These are phyloP conservation scores for Globisporangium okanoganense DNA, from an alignment of 352 stramenopile genomes.

Conservation along the genomic window DNA sequence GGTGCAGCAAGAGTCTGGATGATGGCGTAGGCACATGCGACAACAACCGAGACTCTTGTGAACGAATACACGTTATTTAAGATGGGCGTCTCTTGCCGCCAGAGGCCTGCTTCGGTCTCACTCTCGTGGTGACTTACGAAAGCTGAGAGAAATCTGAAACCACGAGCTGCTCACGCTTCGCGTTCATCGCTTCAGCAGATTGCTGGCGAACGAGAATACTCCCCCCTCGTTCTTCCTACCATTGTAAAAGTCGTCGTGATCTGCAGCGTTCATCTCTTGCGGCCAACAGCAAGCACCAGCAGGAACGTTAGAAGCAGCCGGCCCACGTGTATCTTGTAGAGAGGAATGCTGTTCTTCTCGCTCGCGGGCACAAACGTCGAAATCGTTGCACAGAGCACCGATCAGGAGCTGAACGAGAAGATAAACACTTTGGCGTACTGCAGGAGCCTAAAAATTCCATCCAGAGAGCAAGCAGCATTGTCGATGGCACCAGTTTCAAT, in stretches of 20 bases:
- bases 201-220: background rate
- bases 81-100: background rate
- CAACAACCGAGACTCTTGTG: background rate
- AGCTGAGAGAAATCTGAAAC: background rate
- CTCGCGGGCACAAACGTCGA: slow-evolving; percentile 21
- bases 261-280: background rate
- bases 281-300: background rate
- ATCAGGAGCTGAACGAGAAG: slow-evolving; percentile 35
- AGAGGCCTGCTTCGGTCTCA: background rate
- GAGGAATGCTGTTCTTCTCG: slow-evolving; percentile 15
- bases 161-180: background rate
- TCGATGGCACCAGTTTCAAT: background rate
- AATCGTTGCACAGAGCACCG: slow-evolving; percentile 24
- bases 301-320: slow-evolving; percentile 1
- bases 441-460: slow-evolving; percentile 21
- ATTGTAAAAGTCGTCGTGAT: background rate
- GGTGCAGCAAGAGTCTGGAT: background rate
- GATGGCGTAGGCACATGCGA: slow-evolving; percentile 1
- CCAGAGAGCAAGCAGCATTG: background rate
- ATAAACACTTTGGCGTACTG: slow-evolving; percentile 35
- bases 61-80: slow-evolving; percentile 4
- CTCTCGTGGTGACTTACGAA: background rate
- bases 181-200: background rate
- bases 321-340: slow-evolving; percentile 17
- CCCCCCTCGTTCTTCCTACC: background rate